These are phyloP conservation scores for Botrytis hyacinthi DNA, from an alignment of 2,329 filamentous ascomycete species.

Conservation along the genomic window DNA sequence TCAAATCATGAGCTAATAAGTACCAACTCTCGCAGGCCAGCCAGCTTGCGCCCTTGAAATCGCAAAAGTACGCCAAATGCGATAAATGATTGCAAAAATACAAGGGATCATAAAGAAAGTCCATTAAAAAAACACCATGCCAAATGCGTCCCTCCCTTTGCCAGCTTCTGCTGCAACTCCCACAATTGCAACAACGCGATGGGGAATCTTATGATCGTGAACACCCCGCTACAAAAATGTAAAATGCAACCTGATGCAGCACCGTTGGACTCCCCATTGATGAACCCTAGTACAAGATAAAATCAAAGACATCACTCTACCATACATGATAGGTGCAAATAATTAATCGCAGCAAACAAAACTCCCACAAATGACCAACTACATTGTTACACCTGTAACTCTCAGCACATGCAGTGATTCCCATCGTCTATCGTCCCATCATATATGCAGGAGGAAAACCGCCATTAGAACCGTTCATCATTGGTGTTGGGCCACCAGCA, in stretches of 20 bases:
- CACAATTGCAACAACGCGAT: slow-evolving; percentile 36
- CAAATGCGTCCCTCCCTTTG: slow-evolving; percentile 34
- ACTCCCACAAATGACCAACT: slow-evolving; percentile 23
- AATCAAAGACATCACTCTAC: slow-evolving; percentile 24
- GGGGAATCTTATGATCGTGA: slow-evolving; percentile 40
- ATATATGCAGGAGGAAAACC: slow-evolving; percentile 40
- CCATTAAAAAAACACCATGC: slow-evolving; percentile 28
- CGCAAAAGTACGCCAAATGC: slow-evolving; percentile 33
- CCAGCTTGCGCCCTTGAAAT: slow-evolving; percentile 35
- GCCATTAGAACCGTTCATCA: slow-evolving; percentile 35
- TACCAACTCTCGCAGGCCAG: slow-evolving; percentile 31
- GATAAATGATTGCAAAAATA: slow-evolving; percentile 35
- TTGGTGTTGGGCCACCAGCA: slow-evolving; percentile 33
- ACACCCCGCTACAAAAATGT: slow-evolving; percentile 37
- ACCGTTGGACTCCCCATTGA: slow-evolving; percentile 32
- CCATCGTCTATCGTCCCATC: slow-evolving; percentile 39
- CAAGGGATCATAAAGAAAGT: slow-evolving; percentile 25
- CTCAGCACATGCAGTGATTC: slow-evolving; percentile 9
- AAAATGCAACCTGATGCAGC: slow-evolving; percentile 36
- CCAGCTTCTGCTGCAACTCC: slow-evolving; percentile 37
- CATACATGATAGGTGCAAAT: slow-evolving; percentile 7
- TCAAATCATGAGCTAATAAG: slow-evolving; percentile 23
- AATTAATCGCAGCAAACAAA: slow-evolving; percentile 24
- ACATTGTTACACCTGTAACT: background rate
- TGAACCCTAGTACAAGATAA: slow-evolving; percentile 31